Percentiles rank a stretch among this genome's conserved stretches.
phyloP scores from a whole-genome alignment of 2,329 filamentous ascomycete species.

The Pseudogymnoascus sp. region DNA sequence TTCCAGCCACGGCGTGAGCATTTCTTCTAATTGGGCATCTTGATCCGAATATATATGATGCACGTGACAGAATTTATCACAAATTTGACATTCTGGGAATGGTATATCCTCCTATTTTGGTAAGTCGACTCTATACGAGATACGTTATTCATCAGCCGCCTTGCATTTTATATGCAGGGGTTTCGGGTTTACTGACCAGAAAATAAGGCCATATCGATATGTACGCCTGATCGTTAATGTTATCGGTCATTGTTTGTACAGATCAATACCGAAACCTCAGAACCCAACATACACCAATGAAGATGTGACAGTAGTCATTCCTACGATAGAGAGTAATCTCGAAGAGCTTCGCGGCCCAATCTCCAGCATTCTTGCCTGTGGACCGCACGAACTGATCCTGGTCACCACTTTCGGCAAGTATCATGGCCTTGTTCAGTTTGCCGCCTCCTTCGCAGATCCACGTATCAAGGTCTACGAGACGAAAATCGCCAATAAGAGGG shows the following conservation, averaged over 20 bases:
- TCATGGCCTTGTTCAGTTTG: conserved; percentile 58
- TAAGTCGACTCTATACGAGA: background rate
- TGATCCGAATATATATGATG: background rate
- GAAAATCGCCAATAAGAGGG: conserved; percentile 85
- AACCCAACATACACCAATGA: conserved; percentile 64
- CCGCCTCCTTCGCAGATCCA: conserved; percentile 48
- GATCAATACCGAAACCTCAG: conserved; percentile 71
- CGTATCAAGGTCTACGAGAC: conserved; percentile 69
- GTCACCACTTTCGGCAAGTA: conserved; percentile 80
- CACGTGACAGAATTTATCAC: conserved; percentile 3
- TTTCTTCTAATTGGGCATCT: background rate
- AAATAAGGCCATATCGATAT: conserved; percentile 73
- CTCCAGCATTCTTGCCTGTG: conserved; percentile 63
- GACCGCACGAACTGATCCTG: conserved; percentile 66
- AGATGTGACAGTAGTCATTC: conserved; percentile 91
- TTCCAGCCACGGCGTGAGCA: background rate
- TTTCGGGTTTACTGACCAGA: conserved; percentile 14
- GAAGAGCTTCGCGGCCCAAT: conserved; percentile 77
- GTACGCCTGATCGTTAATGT: conserved; percentile 77
- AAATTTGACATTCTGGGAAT: conserved; percentile 10
- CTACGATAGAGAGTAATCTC: conserved; percentile 81
- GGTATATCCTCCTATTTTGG: conserved; percentile 9
- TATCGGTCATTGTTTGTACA: conserved; percentile 78
- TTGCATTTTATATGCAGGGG: background rate
- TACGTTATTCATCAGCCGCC: background rate